Conservation (phyloP, 2,329 filamentous ascomycete genomes). For the Fusarium coffeatum region DNA sequence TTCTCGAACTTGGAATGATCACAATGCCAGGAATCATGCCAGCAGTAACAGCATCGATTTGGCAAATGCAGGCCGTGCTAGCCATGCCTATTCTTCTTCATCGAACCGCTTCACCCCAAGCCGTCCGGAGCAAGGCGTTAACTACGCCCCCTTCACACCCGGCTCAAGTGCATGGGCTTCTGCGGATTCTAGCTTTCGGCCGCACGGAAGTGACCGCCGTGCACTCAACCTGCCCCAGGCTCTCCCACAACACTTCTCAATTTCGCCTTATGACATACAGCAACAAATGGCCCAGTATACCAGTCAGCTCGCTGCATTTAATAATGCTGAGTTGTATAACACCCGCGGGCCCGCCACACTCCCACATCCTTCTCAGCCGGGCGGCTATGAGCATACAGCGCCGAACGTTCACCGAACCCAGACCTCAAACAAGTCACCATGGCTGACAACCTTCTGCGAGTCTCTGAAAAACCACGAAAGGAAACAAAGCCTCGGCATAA, state of each 20-base stretch:
- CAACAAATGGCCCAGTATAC: conserved; percentile 18
- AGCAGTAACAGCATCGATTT: conserved; percentile 43
- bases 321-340: conserved; percentile 38
- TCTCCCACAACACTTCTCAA: not conserved
- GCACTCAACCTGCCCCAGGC: conserved; percentile 47
- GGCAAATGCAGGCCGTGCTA: not conserved
- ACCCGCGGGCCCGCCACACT: conserved; percentile 51
- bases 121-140: conserved; percentile 48
- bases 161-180: conserved; percentile 55
- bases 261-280: not conserved
- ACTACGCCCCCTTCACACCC: conserved; percentile 45
- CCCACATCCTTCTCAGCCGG: conserved; percentile 41
- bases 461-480: conserved; percentile 54
- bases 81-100: not conserved
- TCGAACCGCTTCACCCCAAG: conserved; percentile 54
- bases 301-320: conserved; percentile 52
- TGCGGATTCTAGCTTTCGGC: conserved; percentile 49
- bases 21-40: conserved; percentile 43
- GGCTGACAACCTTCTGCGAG: not conserved
- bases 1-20: conserved; percentile 59
- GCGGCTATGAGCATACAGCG: conserved; percentile 45
- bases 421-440: conserved; percentile 54
- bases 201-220: conserved; percentile 55
- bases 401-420: conserved; percentile 62
- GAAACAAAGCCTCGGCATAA: conserved; percentile 79